A percentile compares a stretch with the other conserved stretches of the same genome.
Conservation (phyloP, 331 rosid genomes). For the Acacia pycnantha region DNA sequence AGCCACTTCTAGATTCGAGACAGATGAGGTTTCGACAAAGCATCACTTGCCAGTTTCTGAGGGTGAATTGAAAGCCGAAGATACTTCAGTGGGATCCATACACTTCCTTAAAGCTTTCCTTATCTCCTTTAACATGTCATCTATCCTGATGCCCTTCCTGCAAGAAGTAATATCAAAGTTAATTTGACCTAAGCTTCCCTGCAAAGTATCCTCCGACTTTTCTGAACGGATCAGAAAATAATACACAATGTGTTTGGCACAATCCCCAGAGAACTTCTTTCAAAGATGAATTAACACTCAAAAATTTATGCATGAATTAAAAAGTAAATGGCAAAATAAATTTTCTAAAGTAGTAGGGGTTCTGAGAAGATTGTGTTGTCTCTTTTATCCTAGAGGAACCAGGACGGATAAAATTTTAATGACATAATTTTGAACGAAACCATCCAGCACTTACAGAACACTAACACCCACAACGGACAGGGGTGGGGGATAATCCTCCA, state of each 20-base stretch:
- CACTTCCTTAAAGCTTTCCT: conserved; percentile 74
- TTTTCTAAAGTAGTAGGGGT: not conserved
- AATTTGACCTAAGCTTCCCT: not conserved
- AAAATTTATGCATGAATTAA: not conserved
- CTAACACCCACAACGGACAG: conserved; percentile 82
- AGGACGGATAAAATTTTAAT: not conserved
- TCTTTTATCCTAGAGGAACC: not conserved
- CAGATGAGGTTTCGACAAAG: conserved; percentile 7
- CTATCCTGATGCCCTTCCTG: conserved; percentile 73
- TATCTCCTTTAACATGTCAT: conserved; percentile 78
- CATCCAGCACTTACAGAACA: conserved; percentile 68
- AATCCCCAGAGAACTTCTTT: not conserved
- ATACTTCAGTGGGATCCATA: conserved; percentile 36
- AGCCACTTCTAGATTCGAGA: not conserved
- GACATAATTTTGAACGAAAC: not conserved
- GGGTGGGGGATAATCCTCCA: conserved; percentile 82
- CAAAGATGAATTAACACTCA: not conserved
- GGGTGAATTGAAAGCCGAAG: conserved; percentile 25
- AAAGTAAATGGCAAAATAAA: not conserved
- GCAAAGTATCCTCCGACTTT: conserved; percentile 4
- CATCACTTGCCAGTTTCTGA: conserved; percentile 18
- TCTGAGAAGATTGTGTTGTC: not conserved
- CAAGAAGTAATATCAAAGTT: conserved; percentile 27
- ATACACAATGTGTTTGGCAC: not conserved
- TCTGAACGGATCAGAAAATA: not conserved